Base-by-base conservation (phyloP, 805 yeast genomes). In the Babjeviella inositovora region DNA sequence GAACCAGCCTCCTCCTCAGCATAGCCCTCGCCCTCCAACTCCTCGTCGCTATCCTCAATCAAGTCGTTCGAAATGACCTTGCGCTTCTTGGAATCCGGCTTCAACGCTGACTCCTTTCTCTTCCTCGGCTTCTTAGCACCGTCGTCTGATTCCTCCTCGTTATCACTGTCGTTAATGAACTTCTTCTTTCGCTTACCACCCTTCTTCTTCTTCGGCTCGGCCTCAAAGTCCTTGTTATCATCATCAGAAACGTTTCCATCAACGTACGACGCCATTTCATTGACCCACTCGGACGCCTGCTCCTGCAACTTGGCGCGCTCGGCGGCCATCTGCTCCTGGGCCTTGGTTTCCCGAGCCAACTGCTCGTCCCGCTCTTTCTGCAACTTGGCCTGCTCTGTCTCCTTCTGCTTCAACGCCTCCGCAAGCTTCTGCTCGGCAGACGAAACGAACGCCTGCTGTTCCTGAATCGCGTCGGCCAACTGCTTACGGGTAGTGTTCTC, bases 401-500 rank as follows among this genome's bases (percentile, higher is more conserved):
- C 74, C 33, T 75, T 59, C 20, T 60, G 33, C 39, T 62, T 68
- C 45, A 69, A 64, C 12, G 95, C 96, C 31, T 70, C 82, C 22
- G 62, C 73, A 27, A 87, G 56, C 48, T 69, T 79, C 18, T 55
- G 55, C 24, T 62, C 60, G 25, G 67, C 55, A 27, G 63, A 59
- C 10, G 44, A 44, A 28, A 80, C 85, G 44, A 61, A 71, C 30
- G 62, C 73, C 32, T 58, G 55, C 32, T 90, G 95, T 33, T 80
- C 87, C 13, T 62, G 68, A 24, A 76, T 51, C 14, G 73, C 67
- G 29, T 73, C 65, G 33, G 64, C 76, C 32, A 90, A 58, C 41
- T 84, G 75, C 28, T 66, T 70, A 30, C 65, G 56, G 41, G 84
- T 57, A 0, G 94, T 77, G 27, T 71, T 67, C 23, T 70, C 60